phyloP scores from a whole-genome alignment of 805 yeast species.

The Lipomyces chichibuensis region DNA sequence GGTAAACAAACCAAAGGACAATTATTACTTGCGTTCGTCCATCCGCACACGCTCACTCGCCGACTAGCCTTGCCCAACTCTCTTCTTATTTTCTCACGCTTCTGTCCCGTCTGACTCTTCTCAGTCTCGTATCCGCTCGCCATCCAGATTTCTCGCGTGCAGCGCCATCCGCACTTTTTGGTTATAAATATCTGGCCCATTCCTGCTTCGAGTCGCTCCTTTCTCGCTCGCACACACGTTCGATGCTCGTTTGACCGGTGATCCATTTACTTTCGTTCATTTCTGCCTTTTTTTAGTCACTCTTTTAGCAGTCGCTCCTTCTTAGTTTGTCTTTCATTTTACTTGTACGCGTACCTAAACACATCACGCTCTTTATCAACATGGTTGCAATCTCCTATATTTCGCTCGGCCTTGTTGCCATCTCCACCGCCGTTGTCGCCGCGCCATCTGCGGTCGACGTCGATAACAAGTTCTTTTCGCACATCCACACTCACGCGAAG shows the following conservation, averaged over 20 bases:
- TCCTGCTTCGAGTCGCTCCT: slow-evolving; percentile 8
- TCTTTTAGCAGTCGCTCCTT: background rate
- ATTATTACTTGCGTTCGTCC: background rate
- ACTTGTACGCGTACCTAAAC: background rate
- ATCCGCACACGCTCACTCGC: background rate
- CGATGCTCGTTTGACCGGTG: slow-evolving; percentile 2
- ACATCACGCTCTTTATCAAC: background rate
- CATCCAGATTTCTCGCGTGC: slow-evolving; percentile 1
- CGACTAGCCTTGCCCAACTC: background rate
- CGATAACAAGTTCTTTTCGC: slow-evolving; percentile 19
- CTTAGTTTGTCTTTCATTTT: background rate
- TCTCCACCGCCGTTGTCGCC: slow-evolving; percentile 31
- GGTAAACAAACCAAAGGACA: slow-evolving; percentile 2
- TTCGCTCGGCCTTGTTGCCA: slow-evolving; percentile 25
- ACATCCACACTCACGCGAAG: slow-evolving; percentile 6
- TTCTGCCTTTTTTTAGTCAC: background rate
- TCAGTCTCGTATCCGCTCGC: background rate
- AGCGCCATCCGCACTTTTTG: background rate
- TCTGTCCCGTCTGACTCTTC: background rate
- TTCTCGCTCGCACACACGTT: slow-evolving; percentile 6
- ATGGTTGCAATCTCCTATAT: slow-evolving; percentile 15
- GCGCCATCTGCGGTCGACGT: slow-evolving; percentile 17
- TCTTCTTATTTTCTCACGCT: background rate
- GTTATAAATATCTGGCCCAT: background rate
- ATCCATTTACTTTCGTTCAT: background rate